Evolutionary conservation across 768 basidiomycete species (phyloP).

Genomic region (Lepiota brunneoincarnata): DNA sequence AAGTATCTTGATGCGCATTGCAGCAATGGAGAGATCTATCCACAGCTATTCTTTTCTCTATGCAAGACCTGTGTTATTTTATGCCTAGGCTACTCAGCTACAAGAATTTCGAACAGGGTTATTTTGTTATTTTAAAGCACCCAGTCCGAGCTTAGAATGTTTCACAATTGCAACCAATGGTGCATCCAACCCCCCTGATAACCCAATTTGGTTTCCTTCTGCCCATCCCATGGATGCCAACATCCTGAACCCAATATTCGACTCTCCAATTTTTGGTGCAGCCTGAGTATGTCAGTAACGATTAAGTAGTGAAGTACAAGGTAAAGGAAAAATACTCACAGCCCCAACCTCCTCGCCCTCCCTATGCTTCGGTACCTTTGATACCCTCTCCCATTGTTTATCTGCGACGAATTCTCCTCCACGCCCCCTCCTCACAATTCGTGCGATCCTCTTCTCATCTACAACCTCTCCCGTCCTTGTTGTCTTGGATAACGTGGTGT

Average conservation of each 20-base stretch:
- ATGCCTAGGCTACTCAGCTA: too few species aligned
- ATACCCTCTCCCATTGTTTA: conserved; percentile 20
- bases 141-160: conserved; percentile 80
- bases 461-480: conserved; percentile 49
- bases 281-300: conserved; percentile 36
- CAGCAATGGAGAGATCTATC: too few species aligned
- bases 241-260: conserved; percentile 87
- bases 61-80: too few species aligned
- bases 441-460: conserved; percentile 59
- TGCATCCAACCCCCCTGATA: conserved; percentile 60
- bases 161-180: conserved; percentile 87
- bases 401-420: conserved; percentile 31
- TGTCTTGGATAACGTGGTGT: conserved; percentile 76
- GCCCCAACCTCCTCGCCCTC: conserved; percentile 92
- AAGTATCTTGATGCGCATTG: too few species aligned
- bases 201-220: conserved; percentile 77
- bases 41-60: too few species aligned
- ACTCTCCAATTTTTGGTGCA: conserved; percentile 75
- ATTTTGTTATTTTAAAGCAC: conserved; percentile 55
- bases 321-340: conserved; percentile 31
- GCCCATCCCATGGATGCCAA: conserved; percentile 90
- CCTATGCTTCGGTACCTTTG: conserved; percentile 45
- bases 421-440: conserved; percentile 37
- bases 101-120: too few species aligned
- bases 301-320: neutral